Evolutionary conservation across 305 asterid species (phyloP).

Genomic region (Fraxinus paxiana): DNA sequence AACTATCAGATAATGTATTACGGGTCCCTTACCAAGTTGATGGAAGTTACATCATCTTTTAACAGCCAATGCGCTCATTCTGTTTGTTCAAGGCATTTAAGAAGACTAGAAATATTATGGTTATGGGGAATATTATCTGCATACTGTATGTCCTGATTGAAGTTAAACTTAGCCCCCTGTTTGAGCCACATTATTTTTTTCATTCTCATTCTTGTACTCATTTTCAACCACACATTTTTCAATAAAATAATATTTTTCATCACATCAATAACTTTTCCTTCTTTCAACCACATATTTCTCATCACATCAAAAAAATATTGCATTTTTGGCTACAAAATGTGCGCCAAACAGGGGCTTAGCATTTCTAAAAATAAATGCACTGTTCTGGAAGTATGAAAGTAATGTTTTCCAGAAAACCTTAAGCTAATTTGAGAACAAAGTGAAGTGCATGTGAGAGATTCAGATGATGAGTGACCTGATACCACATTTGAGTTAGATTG

Average conservation of each 20-base stretch:
- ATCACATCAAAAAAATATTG: no score
- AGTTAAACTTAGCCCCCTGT: not conserved
- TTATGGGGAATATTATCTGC: not conserved
- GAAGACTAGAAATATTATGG: not conserved
- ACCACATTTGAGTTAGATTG: not conserved
- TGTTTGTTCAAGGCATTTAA: not conserved
- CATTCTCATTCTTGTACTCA: no score
- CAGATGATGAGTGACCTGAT: not conserved
- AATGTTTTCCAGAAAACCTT: not conserved
- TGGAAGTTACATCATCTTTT: not conserved
- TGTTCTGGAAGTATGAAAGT: not conserved
- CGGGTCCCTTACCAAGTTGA: not conserved
- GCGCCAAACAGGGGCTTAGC: not conserved
- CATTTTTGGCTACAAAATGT: no score
- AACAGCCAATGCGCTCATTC: not conserved
- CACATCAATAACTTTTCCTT: no score
- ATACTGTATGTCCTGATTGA: not conserved
- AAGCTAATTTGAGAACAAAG: not conserved
- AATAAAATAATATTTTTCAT: no score
- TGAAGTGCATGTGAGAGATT: not conserved
- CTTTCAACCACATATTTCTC: no score
- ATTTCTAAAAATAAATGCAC: not conserved
- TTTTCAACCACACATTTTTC: no score
- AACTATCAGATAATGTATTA: not conserved
- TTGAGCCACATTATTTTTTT: no score